Percentiles rank a stretch among this genome's conserved stretches.
phyloP scores from a whole-genome alignment of 768 basidiomycete genomes.

The Pleurotus eryngii region DNA sequence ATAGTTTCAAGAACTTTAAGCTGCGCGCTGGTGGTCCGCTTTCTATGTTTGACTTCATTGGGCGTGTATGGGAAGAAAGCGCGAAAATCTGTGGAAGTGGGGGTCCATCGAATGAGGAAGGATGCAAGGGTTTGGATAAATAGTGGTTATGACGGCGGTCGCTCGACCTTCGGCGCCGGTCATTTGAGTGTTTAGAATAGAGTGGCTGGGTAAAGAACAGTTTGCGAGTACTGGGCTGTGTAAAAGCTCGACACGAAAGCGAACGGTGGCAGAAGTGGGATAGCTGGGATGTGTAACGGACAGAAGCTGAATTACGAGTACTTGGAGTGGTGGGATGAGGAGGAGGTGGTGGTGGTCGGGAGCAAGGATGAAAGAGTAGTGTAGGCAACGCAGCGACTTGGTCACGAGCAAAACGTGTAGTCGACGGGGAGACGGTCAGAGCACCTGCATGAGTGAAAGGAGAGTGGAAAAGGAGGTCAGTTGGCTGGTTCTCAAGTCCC shows the following conservation, averaged over 20 bases:
- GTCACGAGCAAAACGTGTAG: conserved; percentile 10
- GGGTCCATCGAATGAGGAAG: conserved; percentile 41
- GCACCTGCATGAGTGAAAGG: conserved; percentile 16
- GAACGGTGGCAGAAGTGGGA: background rate
- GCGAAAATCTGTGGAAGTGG: conserved; percentile 71
- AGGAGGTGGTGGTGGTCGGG: conserved; percentile 7
- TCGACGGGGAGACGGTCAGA: conserved; percentile 5
- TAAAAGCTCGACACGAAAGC: background rate
- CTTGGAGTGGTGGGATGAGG: conserved; percentile 15
- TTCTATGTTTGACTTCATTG: conserved; percentile 92
- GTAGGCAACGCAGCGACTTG: conserved; percentile 13
- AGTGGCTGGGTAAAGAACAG: background rate
- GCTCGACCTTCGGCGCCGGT: conserved; percentile 4
- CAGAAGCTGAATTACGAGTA: conserved; percentile 10
- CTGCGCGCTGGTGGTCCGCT: conserved; percentile 85
- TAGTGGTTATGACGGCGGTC: conserved; percentile 22
- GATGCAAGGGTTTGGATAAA: conserved; percentile 20
- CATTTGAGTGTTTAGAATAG: conserved; percentile 1
- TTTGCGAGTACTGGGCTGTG: background rate
- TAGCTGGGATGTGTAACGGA: background rate
- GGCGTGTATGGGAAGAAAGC: conserved; percentile 87
- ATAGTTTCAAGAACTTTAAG: conserved; percentile 85
- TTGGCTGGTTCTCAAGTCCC: conserved; percentile 11
- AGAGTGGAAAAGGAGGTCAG: conserved; percentile 23
- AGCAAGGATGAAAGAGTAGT: conserved; percentile 15